Base-by-base conservation (phyloP, 768 basidiomycete species). In the Mycena latifolia region DNA sequence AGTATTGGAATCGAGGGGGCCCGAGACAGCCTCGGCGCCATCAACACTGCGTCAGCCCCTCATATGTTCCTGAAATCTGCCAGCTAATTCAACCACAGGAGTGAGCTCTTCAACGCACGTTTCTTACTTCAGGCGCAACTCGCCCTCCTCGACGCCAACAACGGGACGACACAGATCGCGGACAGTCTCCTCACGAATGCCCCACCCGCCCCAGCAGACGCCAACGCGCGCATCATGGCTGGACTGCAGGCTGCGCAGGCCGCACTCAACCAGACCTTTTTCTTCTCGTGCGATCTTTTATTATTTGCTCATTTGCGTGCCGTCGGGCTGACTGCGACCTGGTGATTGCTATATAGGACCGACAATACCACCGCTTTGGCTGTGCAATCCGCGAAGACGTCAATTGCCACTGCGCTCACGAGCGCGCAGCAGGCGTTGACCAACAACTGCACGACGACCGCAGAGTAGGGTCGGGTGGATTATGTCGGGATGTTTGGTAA, bases 21-120 rank as follows among this genome's bases (percentile, higher is more conserved):
- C 8, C 55, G 20, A 12, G 2, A 1, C 28, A 41, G 10, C 24
- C 47, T 57, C 28, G 64, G 53, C 14, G 17, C 52, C 22, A 54
- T 65, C 46, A 65, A 65, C 53, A 50, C 46, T 4, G 64, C 43
- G 55, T 63, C 48, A 0, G 54, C 53, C 25, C 1, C n/a, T 18
- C 14, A n/a, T n/a, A n/a, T n/a, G n/a, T n/a, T n/a, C n/a, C n/a
- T n/a, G n/a, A n/a, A n/a, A n/a, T n/a, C n/a, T n/a, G n/a, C n/a
- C n/a, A n/a, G n/a, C n/a, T n/a, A n/a, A n/a, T n/a, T n/a, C n/a
- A n/a, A n/a, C n/a, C n/a, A n/a, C n/a, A n/a, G n/a, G n/a, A n/a
- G n/a, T n/a, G 65, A 66, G 53, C 43, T 66, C 37, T 52, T 52
- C 22, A 61, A 45, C 39, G 57, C 64, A 18, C 58, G 54, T 24